Evolutionary conservation across 164 flowering plant genomes (phyloP), one percentile per base, ranked within the genome.

Genomic region (Sedum album): DNA sequence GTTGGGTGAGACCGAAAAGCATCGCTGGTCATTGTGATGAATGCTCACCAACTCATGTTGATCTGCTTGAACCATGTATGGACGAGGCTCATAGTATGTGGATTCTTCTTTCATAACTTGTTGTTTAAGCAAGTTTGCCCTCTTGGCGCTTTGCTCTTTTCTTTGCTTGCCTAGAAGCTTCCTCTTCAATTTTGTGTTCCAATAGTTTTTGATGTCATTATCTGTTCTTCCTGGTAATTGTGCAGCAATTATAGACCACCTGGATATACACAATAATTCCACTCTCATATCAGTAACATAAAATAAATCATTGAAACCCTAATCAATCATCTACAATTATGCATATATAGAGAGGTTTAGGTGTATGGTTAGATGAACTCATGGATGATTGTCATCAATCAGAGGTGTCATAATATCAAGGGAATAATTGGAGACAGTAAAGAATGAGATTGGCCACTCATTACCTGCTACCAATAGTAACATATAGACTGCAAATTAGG

Each of bases 131-230:
- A 57, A 57, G 20, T 33, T 57, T 28, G 31, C 5, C 6, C 62
- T 57, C 33, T 30, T 57, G 31, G 62, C 62, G 15, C 31, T 57
- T 53, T 53, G 60, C 33, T 57, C 62, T 28, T 57, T 57, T 57
- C 62, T 57, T 28, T 57, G 62, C 62, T 57, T 57, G 6, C 62
- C 62, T 66, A 74, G 70, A 31, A 81, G 69, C 65, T 82, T 82
- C 79, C 76, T 82, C 81, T 79, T 82, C 26, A 82, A 73, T 73
- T 79, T 82, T 20, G 84, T 82, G 79, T 82, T 82, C 84, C 84
- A 82, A 65, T 82, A 78, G 78, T 82, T 82, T 72, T 82, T 82
- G 57, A 82, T 78, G 48, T 82, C 84, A 74, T 82, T 82, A 48
- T 82, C 84, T 1, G 84, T 82, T 70, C 84, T 77, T 2, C 84